Conservation (phyloP, 2,329 filamentous ascomycete species). For the Hypoxylon sp. region DNA sequence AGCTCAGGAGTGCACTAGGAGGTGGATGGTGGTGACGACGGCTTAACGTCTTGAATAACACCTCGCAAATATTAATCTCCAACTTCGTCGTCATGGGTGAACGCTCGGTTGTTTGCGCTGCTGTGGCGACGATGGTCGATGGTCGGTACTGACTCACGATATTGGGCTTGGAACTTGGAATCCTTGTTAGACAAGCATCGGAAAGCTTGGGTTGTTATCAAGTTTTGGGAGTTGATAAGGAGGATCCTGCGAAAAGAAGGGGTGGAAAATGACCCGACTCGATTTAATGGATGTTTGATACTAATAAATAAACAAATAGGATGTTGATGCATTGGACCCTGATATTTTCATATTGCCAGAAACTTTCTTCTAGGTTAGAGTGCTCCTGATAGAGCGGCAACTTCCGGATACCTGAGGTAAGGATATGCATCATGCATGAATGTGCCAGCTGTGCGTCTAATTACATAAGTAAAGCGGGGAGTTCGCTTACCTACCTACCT, state of each 20-base stretch:
- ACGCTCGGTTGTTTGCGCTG: constrained; percentile 14
- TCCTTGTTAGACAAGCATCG: constrained; percentile 16
- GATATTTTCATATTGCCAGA: constrained; percentile 15
- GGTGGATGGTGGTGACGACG: constrained; percentile 12
- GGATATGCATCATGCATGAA: not conserved
- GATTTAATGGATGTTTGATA: constrained; percentile 22
- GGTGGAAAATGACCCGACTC: constrained; percentile 19
- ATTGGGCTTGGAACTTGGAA: not conserved
- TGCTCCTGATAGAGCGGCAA: constrained; percentile 7
- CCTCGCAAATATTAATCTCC: constrained; percentile 15
- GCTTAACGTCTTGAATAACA: constrained; percentile 5
- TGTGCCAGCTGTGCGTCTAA: not conserved
- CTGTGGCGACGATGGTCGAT: constrained; percentile 24
- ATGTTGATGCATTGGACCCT: constrained; percentile 21
- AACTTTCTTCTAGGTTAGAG: not conserved
- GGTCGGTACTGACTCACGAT: constrained; percentile 25
- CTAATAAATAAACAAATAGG: constrained; percentile 34
- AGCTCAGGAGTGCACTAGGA: constrained; percentile 7
- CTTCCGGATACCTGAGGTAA: constrained; percentile 20
- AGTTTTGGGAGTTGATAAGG: constrained; percentile 20
- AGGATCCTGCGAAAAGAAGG: constrained; percentile 12
- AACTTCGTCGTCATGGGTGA: constrained; percentile 20
- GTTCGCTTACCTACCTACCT: no score
- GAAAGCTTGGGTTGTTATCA: constrained; percentile 9
- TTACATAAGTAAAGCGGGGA: constrained; percentile 11